phyloP scores from a whole-genome alignment of 306 rosid species.

The Fagus sylvatica region DNA sequence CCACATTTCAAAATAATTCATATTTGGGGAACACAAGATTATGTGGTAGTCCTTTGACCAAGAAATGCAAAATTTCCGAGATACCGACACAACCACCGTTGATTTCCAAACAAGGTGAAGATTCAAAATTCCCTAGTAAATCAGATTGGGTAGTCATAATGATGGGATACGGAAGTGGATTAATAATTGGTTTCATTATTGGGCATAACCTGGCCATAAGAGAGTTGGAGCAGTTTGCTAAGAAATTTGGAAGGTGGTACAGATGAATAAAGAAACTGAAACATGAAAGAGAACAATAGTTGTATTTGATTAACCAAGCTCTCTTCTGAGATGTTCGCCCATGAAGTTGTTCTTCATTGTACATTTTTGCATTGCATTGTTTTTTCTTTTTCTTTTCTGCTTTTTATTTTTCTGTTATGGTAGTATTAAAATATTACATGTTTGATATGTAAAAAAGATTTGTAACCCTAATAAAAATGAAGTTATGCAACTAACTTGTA shows the following conservation, averaged over 20 bases:
- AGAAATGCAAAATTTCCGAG: conserved; percentile 12
- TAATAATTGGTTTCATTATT: not conserved
- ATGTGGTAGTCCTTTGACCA: conserved; percentile 14
- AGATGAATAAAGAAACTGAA: too few species aligned
- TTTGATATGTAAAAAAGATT: too few species aligned
- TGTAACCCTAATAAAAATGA: too few species aligned
- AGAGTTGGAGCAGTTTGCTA: not conserved
- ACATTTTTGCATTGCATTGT: too few species aligned
- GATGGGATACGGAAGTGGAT: conserved; percentile 5
- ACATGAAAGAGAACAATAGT: too few species aligned
- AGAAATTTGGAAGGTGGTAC: not conserved
- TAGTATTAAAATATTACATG: too few species aligned
- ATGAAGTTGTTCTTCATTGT: too few species aligned
- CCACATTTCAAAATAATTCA: conserved; percentile 3
- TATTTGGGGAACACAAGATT: conserved; percentile 21
- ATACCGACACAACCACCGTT: not conserved
- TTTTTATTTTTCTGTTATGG: too few species aligned
- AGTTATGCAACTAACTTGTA: too few species aligned
- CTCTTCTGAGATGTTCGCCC: too few species aligned
- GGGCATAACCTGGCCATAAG: not conserved
- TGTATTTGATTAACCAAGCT: too few species aligned
- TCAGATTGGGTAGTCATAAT: conserved; percentile 3
- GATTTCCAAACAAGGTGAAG: not conserved
- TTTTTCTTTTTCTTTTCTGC: too few species aligned
- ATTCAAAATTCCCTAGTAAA: not conserved